A percentile compares a stretch with the other conserved stretches of the same genome.
Evolutionary conservation across 202 grass and related monocot species (phyloP).

Genomic region (Schoenoplectus triqueter): DNA sequence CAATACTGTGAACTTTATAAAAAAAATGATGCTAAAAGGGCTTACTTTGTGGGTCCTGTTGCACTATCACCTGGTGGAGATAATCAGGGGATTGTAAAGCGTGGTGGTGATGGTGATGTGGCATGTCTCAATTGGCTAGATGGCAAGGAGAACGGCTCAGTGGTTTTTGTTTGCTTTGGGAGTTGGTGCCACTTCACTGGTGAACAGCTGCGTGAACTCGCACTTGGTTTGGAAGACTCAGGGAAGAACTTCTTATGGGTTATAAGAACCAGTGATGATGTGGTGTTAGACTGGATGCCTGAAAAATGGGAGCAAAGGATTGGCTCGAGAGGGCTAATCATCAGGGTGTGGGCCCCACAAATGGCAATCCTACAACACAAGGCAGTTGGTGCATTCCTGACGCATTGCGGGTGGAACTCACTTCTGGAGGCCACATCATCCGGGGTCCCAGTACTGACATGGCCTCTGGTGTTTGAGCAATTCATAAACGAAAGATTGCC

Average conservation of each 20-base stretch:
- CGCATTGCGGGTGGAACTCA: constrained; percentile 61
- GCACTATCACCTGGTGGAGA: not conserved
- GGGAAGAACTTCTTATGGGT: constrained; percentile 58
- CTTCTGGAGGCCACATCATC: constrained; percentile 61
- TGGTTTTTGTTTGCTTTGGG: constrained; percentile 67
- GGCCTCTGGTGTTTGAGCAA: constrained; percentile 88
- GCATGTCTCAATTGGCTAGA: constrained; percentile 62
- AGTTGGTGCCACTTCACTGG: constrained; percentile 55
- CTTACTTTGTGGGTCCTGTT: constrained; percentile 59
- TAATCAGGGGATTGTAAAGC: constrained; percentile 37
- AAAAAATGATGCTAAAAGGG: constrained; percentile 58
- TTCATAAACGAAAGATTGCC: constrained; percentile 87
- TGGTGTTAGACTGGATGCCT: constrained; percentile 27
- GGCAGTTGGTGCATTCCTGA: constrained; percentile 52
- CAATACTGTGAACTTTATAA: constrained; percentile 66
- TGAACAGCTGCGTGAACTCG: constrained; percentile 51
- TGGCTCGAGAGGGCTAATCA: constrained; percentile 46
- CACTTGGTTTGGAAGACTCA: constrained; percentile 60
- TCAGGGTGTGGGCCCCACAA: constrained; percentile 71
- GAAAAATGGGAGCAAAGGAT: constrained; percentile 74
- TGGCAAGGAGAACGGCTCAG: constrained; percentile 44
- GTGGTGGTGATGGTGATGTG: constrained; percentile 46
- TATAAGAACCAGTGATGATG: constrained; percentile 36
- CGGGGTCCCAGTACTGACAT: constrained; percentile 70
- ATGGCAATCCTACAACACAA: constrained; percentile 64